These are phyloP conservation scores for Nemania diffusa DNA, from an alignment of 2,329 filamentous ascomycete species.

Conservation along the genomic window DNA sequence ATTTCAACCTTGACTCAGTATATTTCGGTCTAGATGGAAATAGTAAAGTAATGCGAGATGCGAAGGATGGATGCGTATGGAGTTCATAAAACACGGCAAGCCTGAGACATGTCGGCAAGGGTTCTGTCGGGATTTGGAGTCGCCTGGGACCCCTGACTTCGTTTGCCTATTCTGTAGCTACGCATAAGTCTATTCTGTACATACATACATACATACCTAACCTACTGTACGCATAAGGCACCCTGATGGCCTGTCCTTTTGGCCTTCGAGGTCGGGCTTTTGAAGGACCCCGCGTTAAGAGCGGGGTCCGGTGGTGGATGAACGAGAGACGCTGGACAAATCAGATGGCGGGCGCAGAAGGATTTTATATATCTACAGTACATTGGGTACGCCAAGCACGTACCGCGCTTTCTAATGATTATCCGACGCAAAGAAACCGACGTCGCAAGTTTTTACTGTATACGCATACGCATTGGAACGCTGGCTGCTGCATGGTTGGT, in stretches of 20 bases:
- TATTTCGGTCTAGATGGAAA: neutral
- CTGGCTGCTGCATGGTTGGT: neutral
- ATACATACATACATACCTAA: too few relatives aligned
- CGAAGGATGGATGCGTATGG: neutral
- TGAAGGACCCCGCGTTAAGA: slow-evolving; percentile 8
- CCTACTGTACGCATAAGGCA: neutral
- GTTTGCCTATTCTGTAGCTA: neutral
- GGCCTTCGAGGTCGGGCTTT: too few relatives aligned
- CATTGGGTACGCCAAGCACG: neutral
- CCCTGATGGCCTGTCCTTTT: slow-evolving; percentile 20
- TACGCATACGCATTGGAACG: neutral
- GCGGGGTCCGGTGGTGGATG: too few relatives aligned
- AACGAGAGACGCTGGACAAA: neutral
- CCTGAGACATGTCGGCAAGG: neutral
- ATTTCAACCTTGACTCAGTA: neutral
- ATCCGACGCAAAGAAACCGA: neutral
- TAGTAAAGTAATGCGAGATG: neutral
- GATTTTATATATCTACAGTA: neutral
- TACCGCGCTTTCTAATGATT: neutral
- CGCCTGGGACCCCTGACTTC: neutral
- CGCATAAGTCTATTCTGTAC: too few relatives aligned
- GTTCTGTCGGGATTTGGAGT: too few relatives aligned
- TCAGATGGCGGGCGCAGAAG: neutral
- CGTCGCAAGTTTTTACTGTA: neutral
- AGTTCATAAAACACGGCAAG: neutral